A percentile compares a stretch with the other conserved stretches of the same genome.
These are phyloP conservation scores for Prillingera fragicola DNA, from an alignment of 1,284 basidiomycete genomes.

Conservation along the genomic window DNA sequence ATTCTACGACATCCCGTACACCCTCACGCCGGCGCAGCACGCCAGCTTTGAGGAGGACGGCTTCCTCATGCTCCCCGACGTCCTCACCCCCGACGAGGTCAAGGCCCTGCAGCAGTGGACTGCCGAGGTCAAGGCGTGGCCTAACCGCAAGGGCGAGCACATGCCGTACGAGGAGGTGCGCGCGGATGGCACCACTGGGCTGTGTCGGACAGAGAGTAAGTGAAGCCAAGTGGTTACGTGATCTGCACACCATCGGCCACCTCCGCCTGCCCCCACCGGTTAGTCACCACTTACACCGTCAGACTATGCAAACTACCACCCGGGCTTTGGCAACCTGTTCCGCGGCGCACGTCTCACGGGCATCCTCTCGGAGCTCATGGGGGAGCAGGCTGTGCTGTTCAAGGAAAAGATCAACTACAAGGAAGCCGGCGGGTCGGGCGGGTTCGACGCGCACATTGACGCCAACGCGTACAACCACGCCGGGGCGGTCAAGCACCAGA, in stretches of 20 bases:
- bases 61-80: conserved; percentile 26
- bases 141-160: conserved; percentile 28
- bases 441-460: conserved; percentile 41
- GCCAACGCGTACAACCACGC: conserved; percentile 30
- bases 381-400: conserved; percentile 32
- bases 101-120: conserved; percentile 28
- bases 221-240: too few species aligned
- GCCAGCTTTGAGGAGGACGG: conserved; percentile 23
- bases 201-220: conserved; percentile 37
- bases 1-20: conserved; percentile 16
- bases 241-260: too few species aligned
- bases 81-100: conserved; percentile 18
- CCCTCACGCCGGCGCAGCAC: conserved; percentile 16
- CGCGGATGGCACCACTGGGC: conserved; percentile 25
- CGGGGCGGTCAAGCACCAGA: conserved; percentile 24
- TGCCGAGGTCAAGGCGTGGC: conserved; percentile 33
- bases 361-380: conserved; percentile 25
- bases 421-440: conserved; percentile 30
- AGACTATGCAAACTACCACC: conserved; percentile 34
- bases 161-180: conserved; percentile 37
- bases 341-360: conserved; percentile 24
- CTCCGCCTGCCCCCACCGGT: too few species aligned
- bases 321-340: conserved; percentile 29
- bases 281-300: background rate
- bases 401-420: conserved; percentile 47